Conservation (phyloP, 2,329 filamentous ascomycete genomes). For the Onygenales sp. region DNA sequence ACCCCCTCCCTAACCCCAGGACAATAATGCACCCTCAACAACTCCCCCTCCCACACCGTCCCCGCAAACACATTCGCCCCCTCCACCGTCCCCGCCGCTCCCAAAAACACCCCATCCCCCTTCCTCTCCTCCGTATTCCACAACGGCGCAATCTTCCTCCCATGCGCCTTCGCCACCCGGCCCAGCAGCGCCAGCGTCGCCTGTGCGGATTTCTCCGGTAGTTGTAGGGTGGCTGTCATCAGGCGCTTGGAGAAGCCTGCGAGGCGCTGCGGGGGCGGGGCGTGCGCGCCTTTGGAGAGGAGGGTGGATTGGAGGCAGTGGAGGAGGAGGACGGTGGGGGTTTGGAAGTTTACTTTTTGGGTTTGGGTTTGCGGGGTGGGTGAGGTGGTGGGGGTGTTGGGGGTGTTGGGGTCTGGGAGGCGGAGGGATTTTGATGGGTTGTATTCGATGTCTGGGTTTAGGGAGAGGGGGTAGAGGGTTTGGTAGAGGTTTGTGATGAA, state of each 20-base stretch:
- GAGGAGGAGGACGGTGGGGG: slow-evolving; percentile 83
- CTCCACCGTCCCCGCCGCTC: slow-evolving; percentile 64
- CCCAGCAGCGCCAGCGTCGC: slow-evolving; percentile 70
- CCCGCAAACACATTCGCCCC: slow-evolving; percentile 82
- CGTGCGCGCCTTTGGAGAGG: slow-evolving; percentile 65
- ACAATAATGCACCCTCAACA: slow-evolving; percentile 76
- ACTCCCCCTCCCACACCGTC: slow-evolving; percentile 88
- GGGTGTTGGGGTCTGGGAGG: slow-evolving; percentile 55
- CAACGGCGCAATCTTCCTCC: slow-evolving; percentile 69
- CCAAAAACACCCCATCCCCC: slow-evolving; percentile 79
- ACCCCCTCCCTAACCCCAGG: slow-evolving; percentile 73
- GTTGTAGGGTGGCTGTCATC: slow-evolving; percentile 67
- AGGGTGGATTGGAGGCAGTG: slow-evolving; percentile 76
- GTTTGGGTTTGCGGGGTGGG: slow-evolving; percentile 13
- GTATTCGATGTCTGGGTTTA: slow-evolving; percentile 80
- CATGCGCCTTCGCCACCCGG: slow-evolving; percentile 71
- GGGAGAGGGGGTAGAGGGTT: slow-evolving; percentile 65
- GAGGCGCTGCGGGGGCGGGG: slow-evolving; percentile 70
- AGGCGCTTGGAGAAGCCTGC: slow-evolving; percentile 91
- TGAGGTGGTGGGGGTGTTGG: slow-evolving; percentile 23
- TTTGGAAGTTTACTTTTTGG: slow-evolving; percentile 85
- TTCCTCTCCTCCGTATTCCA: slow-evolving; percentile 94
- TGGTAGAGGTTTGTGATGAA: slow-evolving; percentile 93
- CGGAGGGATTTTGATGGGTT: slow-evolving; percentile 61
- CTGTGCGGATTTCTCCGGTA: slow-evolving; percentile 80